Base-by-base conservation (phyloP, 2,329 filamentous ascomycete species). In the Penicillium hesseltinei region DNA sequence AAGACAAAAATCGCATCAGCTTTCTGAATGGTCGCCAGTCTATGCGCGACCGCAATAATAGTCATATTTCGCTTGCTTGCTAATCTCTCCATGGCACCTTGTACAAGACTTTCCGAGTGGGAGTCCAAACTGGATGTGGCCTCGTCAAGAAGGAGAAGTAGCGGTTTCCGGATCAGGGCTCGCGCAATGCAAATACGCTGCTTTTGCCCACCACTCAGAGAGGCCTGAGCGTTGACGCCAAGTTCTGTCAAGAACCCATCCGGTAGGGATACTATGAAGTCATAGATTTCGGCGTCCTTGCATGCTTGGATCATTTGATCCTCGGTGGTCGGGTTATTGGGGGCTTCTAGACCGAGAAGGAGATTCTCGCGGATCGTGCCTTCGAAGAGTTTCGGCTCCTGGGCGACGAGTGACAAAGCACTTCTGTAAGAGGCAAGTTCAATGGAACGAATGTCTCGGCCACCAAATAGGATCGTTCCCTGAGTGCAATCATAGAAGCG, bases 81-180 rank as follows among this genome's bases (percentile, higher is more conserved):
- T 35, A 64, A 69, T 42, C 79, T 79, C 76, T 91, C 87, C 67
- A 92, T 85, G 0, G 88, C 88, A 0, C 77, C 78, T 71, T 92
- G 87, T 10, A 90, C 85, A 1, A 87, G 75, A 60, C 82, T 82
- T 69, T 90, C 88, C 0, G 82, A 85, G 65, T 87, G 82, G 0
- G 85, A 85, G 62, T 90, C 88, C 0, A 91, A 77, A 51, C 78
- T 80, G 1, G 76, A 80, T 0, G 84, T 86, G 3, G 84, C 83
- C 68, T 87, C 84, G 52, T 87, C 84, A 0, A 87, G 73, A 0
- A 87, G 71, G 3, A 87, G 69, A 4, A 87, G 67, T 6, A 71
- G 68, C 0, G 83, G 83, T 23, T 80, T 76, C 1, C 82, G 75
- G 6, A 85, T 75, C 8, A 86, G 69, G 0, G 83, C 82, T 9